Conservation (phyloP, 768 basidiomycete genomes). For the Naganishia kalamii region DNA sequence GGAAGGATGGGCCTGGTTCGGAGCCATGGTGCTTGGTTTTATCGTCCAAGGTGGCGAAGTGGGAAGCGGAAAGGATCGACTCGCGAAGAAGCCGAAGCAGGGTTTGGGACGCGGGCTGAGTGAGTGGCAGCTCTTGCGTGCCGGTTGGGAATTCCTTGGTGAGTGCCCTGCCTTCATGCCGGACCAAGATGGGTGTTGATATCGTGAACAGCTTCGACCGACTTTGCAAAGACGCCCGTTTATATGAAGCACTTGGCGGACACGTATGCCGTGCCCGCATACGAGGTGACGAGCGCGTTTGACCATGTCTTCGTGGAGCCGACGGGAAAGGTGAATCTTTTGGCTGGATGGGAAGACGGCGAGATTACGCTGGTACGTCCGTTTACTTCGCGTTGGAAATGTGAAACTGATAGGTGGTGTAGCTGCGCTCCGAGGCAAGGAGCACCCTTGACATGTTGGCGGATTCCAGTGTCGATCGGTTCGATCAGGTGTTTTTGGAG, state of each 20-base stretch:
- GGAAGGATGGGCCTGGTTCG: constrained; percentile 60
- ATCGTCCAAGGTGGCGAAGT: constrained; percentile 62
- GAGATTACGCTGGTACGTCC: constrained; percentile 71
- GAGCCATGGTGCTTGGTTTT: constrained; percentile 49
- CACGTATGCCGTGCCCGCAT: constrained; percentile 19
- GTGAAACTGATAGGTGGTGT: neutral
- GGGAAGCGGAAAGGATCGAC: constrained; percentile 36
- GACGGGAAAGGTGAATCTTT: constrained; percentile 66
- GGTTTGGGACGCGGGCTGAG: constrained; percentile 73
- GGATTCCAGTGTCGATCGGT: constrained; percentile 54
- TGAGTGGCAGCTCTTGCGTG: constrained; percentile 83
- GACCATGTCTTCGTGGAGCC: constrained; percentile 69
- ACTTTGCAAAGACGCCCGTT: constrained; percentile 56
- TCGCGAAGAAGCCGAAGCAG: constrained; percentile 49
- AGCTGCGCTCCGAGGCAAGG: constrained; percentile 72
- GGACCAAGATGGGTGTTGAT: neutral
- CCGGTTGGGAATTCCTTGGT: constrained; percentile 78
- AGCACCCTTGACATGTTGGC: constrained; percentile 65
- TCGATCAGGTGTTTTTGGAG: constrained; percentile 64
- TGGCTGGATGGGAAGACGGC: constrained; percentile 66
- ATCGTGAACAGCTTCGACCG: constrained; percentile 57
- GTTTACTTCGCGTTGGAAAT: neutral
- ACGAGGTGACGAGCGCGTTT: constrained; percentile 36
- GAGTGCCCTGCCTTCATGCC: constrained; percentile 33
- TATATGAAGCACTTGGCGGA: constrained; percentile 55